Evolutionary conservation across 2,329 filamentous ascomycete genomes (phyloP), one percentile per base, ranked within the genome.

Genomic region (Penicillium corylophilum): DNA sequence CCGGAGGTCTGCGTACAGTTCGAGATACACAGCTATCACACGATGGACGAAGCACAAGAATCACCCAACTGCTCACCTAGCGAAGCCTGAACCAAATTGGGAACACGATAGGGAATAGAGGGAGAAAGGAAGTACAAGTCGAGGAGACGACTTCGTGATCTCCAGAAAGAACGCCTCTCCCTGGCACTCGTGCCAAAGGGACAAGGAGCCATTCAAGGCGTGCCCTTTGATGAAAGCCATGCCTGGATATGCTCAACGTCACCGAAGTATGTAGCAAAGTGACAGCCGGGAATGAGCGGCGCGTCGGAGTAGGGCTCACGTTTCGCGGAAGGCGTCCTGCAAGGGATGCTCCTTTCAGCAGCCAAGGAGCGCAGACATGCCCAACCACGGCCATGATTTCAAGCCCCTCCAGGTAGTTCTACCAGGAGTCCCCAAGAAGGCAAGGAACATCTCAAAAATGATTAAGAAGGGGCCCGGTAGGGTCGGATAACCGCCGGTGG

Each of bases 191-290:
- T 51, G 60, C 54, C 61, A 57, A 65, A 68, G 69, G 67, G 64
- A 62, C 44, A 65, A 64, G 64, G 65, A 65, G 61, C 55, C 56
- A 60, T 68, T 64, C 63, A 68, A 60, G 62, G 60, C 58, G 54
- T 60, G 62, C 63, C 64, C 67, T 64, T 69, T 64, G 53, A 51
- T 57, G 54, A 61, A 65, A 72, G 69, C 67, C 69, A 71, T 72
- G 55, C 63, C 63, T 71, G 58, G 63, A 67, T 71, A 72, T 72
- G 66, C 58, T 67, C 56, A 61, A 70, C 66, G 62, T 71, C 68
- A 70, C 60, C 46, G 49, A 66, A 67, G 64, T 67, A 69, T 70
- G 65, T 57, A 60, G 60, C 59, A 62, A 61, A 62, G 61, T 64
- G 55, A 63, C 54, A 60, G 57, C 48, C 46, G 56, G 55, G 64